Conservation (phyloP, 441 rosid species). For the Syzygium syzygioides region DNA sequence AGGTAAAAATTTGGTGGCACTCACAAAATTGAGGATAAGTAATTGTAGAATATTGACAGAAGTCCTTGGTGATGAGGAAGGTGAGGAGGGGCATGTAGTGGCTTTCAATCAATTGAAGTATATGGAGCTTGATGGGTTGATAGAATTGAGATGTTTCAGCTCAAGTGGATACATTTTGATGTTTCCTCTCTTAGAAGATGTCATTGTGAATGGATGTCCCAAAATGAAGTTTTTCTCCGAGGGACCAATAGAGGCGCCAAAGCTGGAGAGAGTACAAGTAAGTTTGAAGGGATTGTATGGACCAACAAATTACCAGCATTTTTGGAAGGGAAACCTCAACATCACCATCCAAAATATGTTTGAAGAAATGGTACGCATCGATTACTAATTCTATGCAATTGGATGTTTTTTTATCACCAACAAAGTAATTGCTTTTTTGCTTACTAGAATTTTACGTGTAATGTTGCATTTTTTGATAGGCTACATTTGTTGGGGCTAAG, state of each 20-base stretch:
- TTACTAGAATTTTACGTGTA: background rate
- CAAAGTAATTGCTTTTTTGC: background rate
- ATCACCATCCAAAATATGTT: background rate
- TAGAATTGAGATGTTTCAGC: background rate
- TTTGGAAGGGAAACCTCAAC: background rate
- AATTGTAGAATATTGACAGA: accelerated
- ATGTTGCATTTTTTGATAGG: accelerated
- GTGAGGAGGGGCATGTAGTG: background rate
- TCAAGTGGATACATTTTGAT: background rate
- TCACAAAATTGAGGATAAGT: background rate
- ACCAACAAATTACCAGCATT: accelerated
- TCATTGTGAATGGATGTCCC: background rate
- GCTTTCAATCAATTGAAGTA: background rate
- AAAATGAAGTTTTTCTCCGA: accelerated
- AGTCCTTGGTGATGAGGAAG: background rate
- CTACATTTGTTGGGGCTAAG: accelerated
- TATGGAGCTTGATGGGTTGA: background rate
- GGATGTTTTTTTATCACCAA: accelerated
- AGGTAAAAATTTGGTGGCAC: background rate
- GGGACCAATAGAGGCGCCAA: background rate
- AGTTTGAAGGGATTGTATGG: accelerated
- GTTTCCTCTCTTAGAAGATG: background rate
- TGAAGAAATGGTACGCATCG: background rate
- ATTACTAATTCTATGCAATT: accelerated
- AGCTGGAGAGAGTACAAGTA: accelerated